phyloP scores from a whole-genome alignment of 2,329 filamentous ascomycete species.

The Ilyonectria sp. region DNA sequence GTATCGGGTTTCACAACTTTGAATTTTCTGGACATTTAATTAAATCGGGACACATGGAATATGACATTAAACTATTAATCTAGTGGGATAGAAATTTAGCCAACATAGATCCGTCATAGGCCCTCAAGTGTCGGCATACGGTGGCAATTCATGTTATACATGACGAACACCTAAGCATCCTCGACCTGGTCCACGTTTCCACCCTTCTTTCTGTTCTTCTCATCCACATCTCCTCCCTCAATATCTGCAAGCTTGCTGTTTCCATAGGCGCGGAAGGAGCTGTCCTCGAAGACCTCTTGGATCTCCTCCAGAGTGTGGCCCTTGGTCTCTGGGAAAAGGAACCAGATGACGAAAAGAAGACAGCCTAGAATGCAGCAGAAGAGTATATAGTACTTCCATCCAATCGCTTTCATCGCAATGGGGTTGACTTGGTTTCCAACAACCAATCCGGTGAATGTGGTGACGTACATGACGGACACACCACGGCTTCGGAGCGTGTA shows the following conservation, averaged over 20 bases:
- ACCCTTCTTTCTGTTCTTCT: constrained; percentile 31
- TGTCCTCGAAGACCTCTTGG: constrained; percentile 48
- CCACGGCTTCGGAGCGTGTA: constrained; percentile 42
- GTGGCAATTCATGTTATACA: not conserved
- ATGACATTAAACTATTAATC: not conserved
- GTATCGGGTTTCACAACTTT: not conserved
- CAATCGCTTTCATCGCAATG: constrained; percentile 55
- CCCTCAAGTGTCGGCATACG: not conserved
- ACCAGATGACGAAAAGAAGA: constrained; percentile 54
- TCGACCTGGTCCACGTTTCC: constrained; percentile 36
- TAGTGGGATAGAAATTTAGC: not conserved
- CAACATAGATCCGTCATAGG: not conserved
- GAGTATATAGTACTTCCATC: constrained; percentile 59
- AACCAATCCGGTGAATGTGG: constrained; percentile 40
- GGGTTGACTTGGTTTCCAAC: constrained; percentile 60
- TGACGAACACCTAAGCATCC: constrained; percentile 19
- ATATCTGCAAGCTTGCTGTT: constrained; percentile 30
- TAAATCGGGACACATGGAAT: not conserved
- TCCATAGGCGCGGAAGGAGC: constrained; percentile 1
- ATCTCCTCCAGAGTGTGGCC: constrained; percentile 51
- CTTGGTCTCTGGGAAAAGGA: constrained; percentile 55
- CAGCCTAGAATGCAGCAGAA: constrained; percentile 54
- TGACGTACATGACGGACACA: constrained; percentile 40
- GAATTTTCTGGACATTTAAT: not conserved
- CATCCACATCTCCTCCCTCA: constrained; percentile 20